Conservation (phyloP, 768 basidiomycete species). For the Suillus decipiens region DNA sequence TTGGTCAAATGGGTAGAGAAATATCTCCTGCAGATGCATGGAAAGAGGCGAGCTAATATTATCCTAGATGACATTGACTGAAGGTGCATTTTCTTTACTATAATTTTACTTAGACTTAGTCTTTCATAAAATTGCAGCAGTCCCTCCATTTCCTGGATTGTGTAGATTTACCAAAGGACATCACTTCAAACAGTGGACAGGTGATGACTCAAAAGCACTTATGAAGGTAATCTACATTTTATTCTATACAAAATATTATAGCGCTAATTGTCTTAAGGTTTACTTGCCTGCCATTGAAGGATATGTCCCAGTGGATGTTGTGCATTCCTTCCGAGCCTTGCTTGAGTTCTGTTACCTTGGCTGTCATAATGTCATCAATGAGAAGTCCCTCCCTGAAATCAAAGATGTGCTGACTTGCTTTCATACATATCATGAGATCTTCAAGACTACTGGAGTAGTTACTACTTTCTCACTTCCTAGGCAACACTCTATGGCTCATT, state of each 20-base stretch:
- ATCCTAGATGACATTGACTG: conserved; percentile 7
- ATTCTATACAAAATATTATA: not conserved
- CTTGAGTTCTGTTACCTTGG: conserved; percentile 23
- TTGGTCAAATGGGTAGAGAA: conserved; percentile 36
- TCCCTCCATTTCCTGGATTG: conserved; percentile 22
- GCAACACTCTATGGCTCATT: conserved; percentile 26
- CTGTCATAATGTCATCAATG: conserved; percentile 19
- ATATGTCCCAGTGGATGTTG: not conserved
- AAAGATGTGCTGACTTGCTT: conserved; percentile 21
- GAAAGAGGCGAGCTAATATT: conserved; percentile 52
- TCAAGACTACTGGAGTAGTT: conserved; percentile 18
- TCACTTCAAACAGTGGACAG: conserved; percentile 24
- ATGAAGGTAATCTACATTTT: conserved; percentile 22
- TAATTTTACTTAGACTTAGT: not conserved
- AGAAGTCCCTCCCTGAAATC: conserved; percentile 21
- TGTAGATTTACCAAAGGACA: conserved; percentile 19
- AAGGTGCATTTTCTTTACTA: not conserved
- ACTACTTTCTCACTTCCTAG: conserved; percentile 24
- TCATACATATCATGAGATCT: conserved; percentile 21
- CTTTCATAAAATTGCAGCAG: conserved; percentile 30
- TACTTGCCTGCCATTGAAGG: conserved; percentile 11
- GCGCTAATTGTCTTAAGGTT: not conserved
- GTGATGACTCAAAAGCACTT: conserved; percentile 24
- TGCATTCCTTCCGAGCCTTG: conserved; percentile 25
- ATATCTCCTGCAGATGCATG: conserved; percentile 4